Percentiles rank a stretch among this genome's conserved stretches.
Conservation (phyloP, 2,329 filamentous ascomycete species). For the Ampelomyces quisqualis region DNA sequence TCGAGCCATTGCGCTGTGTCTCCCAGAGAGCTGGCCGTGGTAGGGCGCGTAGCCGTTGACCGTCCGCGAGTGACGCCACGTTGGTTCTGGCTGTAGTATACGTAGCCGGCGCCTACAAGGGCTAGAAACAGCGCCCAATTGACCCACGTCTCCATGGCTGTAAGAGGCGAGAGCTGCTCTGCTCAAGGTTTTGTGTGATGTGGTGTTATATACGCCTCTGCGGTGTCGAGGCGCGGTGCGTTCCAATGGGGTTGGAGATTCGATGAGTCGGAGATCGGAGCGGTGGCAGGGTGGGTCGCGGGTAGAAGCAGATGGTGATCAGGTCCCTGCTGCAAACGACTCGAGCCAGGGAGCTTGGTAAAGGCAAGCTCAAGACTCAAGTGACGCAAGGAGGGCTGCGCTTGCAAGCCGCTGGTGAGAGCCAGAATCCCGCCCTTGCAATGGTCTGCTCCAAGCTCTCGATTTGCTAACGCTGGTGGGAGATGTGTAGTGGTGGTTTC, state of each 20-base stretch:
- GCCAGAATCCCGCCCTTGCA: slow-evolving; percentile 5
- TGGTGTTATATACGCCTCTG: slow-evolving; percentile 4
- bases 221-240: not conserved
- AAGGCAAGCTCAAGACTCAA: slow-evolving; percentile 2
- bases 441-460: slow-evolving; percentile 7
- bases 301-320: not conserved
- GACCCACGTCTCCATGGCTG: slow-evolving; percentile 36
- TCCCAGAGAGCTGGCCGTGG: slow-evolving; percentile 23
- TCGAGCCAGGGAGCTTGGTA: slow-evolving; percentile 10
- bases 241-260: not conserved
- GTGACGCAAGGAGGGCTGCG: slow-evolving; percentile 17
- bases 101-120: slow-evolving; percentile 30
- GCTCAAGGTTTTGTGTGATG: slow-evolving; percentile 1
- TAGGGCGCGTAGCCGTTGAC: slow-evolving; percentile 24
- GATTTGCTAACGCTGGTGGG: slow-evolving; percentile 4
- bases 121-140: slow-evolving; percentile 39
- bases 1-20: slow-evolving; percentile 29
- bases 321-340: slow-evolving; percentile 1
- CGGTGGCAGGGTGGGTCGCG: not conserved
- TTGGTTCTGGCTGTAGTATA: slow-evolving; percentile 33
- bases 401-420: slow-evolving; percentile 12
- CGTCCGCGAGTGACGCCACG: slow-evolving; percentile 29
- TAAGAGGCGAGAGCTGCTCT: not conserved
- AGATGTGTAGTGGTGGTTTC: slow-evolving; percentile 10
- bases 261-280: not conserved